Base-by-base conservation (phyloP, 257 asterid species). In the Solanum peruvianum region DNA sequence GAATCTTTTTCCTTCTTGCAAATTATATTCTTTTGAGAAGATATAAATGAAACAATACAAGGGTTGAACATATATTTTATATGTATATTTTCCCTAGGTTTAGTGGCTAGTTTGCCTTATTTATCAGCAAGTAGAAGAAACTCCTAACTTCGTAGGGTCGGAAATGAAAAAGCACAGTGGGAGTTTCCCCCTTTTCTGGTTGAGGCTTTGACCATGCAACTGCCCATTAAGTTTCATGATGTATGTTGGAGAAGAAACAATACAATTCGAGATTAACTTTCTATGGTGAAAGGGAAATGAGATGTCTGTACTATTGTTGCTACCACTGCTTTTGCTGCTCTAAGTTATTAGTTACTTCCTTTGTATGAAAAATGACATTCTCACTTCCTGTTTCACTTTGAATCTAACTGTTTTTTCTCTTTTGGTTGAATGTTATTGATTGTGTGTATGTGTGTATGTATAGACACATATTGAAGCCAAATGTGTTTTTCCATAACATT, bases 361-460 rank as follows among this genome's bases (percentile, higher is more conserved):
- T 27, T 44, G 9, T 44, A 9, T n/a, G n/a, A 77, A 1, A 45
- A 9, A n/a, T 1, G 2, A 2, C 15, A 14, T 44, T n/a, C 35
- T 35, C 0, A 0, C 62, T n/a, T 77, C 39, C n/a, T 14, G 11
- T 73, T 0, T 2, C 49, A 72, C 81, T 37, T 37, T 1, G 20
- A 72, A 0, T 35, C 0, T 35, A 72, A 27, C 47, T 35, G 27
- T 18, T 72, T 72, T 35, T 0, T 10, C 80, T 35, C 47, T 72
- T 72, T 72, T 18, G 47, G 80, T 35, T 35, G 76, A 73, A 73
- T 73, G 20, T 20, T 29, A 73, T 37, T 0, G 3, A 73, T 4
- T 71, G 2, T 35, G n/a, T 56, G 10, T 56, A 23, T 71, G 2
- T 35, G n/a, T 56, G 10, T 56, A 23, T 45, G 18, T 13, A 14